These are phyloP conservation scores for Colletotrichum aenigma DNA, from an alignment of 2,329 filamentous ascomycete species.

Conservation along the genomic window DNA sequence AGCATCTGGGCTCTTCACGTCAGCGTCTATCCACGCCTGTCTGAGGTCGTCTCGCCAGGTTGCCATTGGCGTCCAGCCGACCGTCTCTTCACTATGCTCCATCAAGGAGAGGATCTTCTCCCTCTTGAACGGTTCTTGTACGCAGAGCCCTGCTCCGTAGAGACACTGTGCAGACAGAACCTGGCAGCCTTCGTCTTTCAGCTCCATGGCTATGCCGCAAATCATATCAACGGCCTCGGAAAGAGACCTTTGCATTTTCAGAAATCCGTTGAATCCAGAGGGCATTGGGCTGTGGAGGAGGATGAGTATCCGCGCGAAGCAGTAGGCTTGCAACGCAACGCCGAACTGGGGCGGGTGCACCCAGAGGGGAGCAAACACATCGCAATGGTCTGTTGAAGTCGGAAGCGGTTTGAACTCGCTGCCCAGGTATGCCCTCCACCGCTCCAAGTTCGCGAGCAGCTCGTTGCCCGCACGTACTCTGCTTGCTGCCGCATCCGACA, in stretches of 20 bases:
- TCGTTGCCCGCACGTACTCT: constrained; percentile 20
- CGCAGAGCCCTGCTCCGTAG: constrained; percentile 45
- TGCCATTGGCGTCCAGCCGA: constrained; percentile 41
- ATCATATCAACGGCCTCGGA: constrained; percentile 34
- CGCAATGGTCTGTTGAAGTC: constrained; percentile 24
- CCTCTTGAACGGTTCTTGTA: constrained; percentile 38
- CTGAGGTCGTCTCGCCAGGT: constrained; percentile 35
- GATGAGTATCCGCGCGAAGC: constrained; percentile 56
- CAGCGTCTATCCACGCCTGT: constrained; percentile 30
- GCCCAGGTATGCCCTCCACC: constrained; percentile 35
- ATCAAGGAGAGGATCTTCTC: constrained; percentile 40
- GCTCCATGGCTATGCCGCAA: constrained; percentile 52
- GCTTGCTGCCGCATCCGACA: constrained; percentile 6
- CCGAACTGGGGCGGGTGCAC: constrained; percentile 52
- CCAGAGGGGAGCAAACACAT: constrained; percentile 49
- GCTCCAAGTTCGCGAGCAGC: constrained; percentile 30
- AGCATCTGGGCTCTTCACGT: constrained; percentile 14
- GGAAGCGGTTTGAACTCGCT: constrained; percentile 45
- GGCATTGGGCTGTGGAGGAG: constrained; percentile 25
- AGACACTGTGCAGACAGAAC: constrained; percentile 48
- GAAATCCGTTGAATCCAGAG: constrained; percentile 44
- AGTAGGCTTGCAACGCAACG: constrained; percentile 55
- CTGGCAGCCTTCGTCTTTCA: constrained; percentile 43
- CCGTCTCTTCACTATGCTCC: constrained; percentile 35
- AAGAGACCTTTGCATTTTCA: constrained; percentile 31